phyloP scores from a whole-genome alignment of 768 basidiomycete species.

The Cubamyces lactineus region DNA sequence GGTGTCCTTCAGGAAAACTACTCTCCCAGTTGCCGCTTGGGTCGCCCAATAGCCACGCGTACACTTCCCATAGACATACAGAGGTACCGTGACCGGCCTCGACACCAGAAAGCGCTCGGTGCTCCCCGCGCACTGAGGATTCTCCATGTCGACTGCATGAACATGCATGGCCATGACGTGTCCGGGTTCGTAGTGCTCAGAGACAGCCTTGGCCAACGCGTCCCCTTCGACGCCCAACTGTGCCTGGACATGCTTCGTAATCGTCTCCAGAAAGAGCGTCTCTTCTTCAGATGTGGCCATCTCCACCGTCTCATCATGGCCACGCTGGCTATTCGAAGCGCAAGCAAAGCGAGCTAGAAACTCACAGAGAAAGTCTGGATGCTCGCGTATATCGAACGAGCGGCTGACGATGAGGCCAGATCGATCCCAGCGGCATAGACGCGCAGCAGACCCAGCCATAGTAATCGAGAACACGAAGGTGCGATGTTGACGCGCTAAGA shows the following conservation, averaged over 20 bases:
- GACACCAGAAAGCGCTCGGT: conserved; percentile 10
- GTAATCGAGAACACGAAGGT: conserved; percentile 34
- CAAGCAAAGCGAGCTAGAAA: conserved; percentile 38
- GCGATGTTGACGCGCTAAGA: conserved; percentile 35
- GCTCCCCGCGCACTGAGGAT: background rate
- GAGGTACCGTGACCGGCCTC: conserved; percentile 1
- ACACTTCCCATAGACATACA: background rate
- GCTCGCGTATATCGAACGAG: conserved; percentile 31
- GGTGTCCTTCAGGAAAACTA: conserved; percentile 1
- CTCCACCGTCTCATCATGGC: conserved; percentile 26
- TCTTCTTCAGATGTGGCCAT: background rate
- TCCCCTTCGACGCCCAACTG: background rate
- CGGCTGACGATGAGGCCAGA: conserved; percentile 36
- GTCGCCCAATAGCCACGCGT: conserved; percentile 24
- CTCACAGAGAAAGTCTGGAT: conserved; percentile 29
- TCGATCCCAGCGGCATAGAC: conserved; percentile 39
- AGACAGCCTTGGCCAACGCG: background rate
- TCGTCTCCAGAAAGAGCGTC: background rate
- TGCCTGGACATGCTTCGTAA: background rate
- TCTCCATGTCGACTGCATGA: background rate
- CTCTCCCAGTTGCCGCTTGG: background rate
- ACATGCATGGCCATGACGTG: background rate
- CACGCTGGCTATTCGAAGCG: conserved; percentile 24
- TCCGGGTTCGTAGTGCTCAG: conserved; percentile 12
- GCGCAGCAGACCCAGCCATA: conserved; percentile 31